These are phyloP conservation scores for Carex arenaria DNA, from an alignment of 202 grass and related monocot genomes.

Conservation along the genomic window DNA sequence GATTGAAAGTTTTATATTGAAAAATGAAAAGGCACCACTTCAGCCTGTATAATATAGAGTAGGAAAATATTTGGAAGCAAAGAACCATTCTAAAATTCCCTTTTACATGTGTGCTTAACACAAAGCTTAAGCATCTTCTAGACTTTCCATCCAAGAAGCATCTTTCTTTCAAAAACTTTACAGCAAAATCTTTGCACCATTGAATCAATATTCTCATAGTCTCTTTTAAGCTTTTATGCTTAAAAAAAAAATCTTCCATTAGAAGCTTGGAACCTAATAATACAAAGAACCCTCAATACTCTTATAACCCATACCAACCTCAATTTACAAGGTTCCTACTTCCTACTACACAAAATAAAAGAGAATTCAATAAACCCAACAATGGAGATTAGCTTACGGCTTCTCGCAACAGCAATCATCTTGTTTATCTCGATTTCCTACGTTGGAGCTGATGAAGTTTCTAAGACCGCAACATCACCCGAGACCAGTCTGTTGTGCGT, in stretches of 20 bases:
- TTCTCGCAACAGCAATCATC: neutral
- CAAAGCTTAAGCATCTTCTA: constrained; percentile 32
- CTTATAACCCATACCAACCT: constrained; percentile 15
- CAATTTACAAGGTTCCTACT: neutral
- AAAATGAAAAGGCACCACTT: neutral
- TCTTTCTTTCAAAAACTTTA: constrained; percentile 46
- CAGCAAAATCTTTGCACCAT: constrained; percentile 42
- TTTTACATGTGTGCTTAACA: constrained; percentile 9
- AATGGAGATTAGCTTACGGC: neutral
- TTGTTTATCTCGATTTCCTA: neutral
- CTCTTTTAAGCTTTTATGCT: constrained; percentile 16
- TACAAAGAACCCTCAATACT: constrained; percentile 7
- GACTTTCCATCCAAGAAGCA: constrained; percentile 49
- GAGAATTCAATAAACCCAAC: neutral
- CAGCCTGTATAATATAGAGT: neutral
- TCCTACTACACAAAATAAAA: neutral
- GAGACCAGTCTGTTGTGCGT: constrained; percentile 52
- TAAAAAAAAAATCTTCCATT: constrained; percentile 26
- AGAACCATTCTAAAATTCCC: constrained; percentile 17
- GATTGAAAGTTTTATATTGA: neutral
- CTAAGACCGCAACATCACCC: constrained; percentile 12
- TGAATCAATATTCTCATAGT: constrained; percentile 37
- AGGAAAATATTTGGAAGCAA: constrained; percentile 15
- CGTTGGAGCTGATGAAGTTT: constrained; percentile 18
- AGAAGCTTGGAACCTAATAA: constrained; percentile 52